These are phyloP conservation scores for Oxyria digyna DNA, from an alignment of 148 eudicot genomes.

Conservation along the genomic window DNA sequence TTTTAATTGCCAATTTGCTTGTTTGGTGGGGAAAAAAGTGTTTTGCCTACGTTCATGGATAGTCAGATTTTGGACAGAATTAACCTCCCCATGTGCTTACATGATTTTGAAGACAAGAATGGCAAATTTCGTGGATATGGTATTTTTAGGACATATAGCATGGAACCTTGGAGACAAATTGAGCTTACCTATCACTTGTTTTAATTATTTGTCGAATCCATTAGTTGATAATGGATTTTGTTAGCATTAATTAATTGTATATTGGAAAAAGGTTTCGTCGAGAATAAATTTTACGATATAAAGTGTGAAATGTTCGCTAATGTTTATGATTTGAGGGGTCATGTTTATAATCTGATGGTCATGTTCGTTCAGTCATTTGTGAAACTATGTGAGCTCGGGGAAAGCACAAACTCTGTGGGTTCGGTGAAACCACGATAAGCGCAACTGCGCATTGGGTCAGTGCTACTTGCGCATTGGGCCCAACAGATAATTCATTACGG, in stretches of 20 bases:
- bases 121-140: not conserved
- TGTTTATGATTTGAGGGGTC: no score
- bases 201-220: not conserved
- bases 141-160: not conserved
- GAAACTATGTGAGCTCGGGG: no score
- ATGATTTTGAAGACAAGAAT: not conserved
- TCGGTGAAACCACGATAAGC: no score
- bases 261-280: no score
- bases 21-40: conserved; percentile 4
- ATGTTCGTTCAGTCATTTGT: no score
- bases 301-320: no score
- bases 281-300: no score
- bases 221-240: not conserved
- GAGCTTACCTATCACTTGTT: not conserved
- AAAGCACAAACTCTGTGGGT: no score
- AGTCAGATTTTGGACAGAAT: conserved; percentile 8
- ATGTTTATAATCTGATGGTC: no score
- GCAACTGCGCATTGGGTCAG: no score
- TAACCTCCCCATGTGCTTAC: conserved; percentile 8
- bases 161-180: not conserved
- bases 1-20: not conserved
- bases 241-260: not conserved
- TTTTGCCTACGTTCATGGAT: conserved; percentile 3
- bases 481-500: no score
- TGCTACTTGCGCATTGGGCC: no score